phyloP scores from a whole-genome alignment of 1,284 basidiomycete genomes.

The Cutaneotrichosporon sp. region DNA sequence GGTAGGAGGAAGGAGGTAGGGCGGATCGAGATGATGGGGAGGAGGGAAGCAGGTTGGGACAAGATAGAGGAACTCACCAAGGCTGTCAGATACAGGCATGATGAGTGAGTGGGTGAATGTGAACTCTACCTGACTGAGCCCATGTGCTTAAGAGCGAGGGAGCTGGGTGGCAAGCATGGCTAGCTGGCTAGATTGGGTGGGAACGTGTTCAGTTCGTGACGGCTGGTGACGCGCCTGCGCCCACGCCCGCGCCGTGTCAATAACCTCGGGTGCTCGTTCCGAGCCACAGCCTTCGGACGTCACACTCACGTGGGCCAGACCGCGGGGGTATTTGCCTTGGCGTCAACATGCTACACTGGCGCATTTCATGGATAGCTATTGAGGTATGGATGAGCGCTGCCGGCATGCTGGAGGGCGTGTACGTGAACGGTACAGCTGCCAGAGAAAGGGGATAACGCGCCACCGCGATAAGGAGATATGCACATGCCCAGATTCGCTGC shows the following conservation, averaged over 20 bases:
- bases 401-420: too few species aligned
- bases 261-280: neutral
- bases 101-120: neutral
- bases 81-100: slow-evolving; percentile 4
- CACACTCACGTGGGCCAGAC: neutral
- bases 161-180: neutral
- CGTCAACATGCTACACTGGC: too few species aligned
- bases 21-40: neutral
- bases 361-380: too few species aligned
- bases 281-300: neutral
- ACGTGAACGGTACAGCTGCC: neutral
- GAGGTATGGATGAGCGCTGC: too few species aligned
- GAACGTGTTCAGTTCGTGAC: neutral
- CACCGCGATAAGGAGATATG: too few species aligned
- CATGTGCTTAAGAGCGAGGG: neutral
- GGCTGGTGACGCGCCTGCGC: too few species aligned
- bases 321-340: neutral
- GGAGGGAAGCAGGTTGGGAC: too few species aligned
- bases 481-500: too few species aligned
- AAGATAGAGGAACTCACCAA: neutral
- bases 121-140: neutral
- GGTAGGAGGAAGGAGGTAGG: neutral
- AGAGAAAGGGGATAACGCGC: too few species aligned
- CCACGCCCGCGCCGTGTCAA: neutral
- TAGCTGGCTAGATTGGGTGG: neutral